Evolutionary conservation across 2,329 filamentous ascomycete genomes (phyloP).

Genomic region (Colletotrichum salicis): DNA sequence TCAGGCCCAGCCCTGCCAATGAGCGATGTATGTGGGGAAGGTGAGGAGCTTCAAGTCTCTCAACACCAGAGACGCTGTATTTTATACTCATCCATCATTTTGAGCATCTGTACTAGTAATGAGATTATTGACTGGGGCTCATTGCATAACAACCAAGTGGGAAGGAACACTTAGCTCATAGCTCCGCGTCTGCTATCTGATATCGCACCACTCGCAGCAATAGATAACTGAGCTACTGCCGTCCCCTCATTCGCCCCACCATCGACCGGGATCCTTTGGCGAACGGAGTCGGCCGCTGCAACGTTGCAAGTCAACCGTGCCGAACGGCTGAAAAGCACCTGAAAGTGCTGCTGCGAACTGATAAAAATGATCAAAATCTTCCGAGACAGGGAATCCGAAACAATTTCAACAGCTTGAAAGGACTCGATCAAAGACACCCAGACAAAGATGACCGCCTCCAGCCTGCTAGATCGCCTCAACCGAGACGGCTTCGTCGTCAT

Average conservation of each 20-base stretch:
- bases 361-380: not conserved
- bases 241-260: constrained; percentile 7
- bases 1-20: not conserved
- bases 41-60: not conserved
- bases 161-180: not conserved
- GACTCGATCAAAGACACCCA: not conserved
- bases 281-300: constrained; percentile 10
- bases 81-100: not conserved
- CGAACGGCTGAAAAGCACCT: not conserved
- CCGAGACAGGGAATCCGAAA: not conserved
- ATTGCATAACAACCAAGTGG: not conserved
- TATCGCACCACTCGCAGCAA: not conserved
- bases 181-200: constrained; percentile 8
- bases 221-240: not conserved
- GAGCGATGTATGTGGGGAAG: constrained; percentile 5
- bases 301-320: constrained; percentile 21
- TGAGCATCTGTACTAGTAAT: too few relatives aligned
- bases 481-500: constrained; percentile 81
- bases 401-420: not conserved
- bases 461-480: constrained; percentile 66
- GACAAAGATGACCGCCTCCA: constrained; percentile 11
- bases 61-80: not conserved
- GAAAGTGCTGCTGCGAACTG: not conserved
- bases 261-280: constrained; percentile 9
- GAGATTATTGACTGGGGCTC: not conserved